phyloP scores from a whole-genome alignment of 108 stramenopile species.

The Cyclostephanos invisitatus region DNA sequence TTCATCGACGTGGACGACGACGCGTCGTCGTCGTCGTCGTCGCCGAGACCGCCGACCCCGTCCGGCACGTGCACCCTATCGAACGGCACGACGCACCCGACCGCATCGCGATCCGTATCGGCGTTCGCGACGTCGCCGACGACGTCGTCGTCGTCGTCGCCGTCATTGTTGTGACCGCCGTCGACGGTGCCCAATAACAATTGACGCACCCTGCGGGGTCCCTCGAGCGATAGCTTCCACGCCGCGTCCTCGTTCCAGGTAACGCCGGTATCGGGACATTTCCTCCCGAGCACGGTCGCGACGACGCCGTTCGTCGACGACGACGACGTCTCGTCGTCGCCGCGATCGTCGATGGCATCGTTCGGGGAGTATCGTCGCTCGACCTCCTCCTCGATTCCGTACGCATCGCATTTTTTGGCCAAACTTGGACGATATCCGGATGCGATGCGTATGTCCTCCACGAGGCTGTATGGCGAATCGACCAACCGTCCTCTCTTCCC shows the following conservation, averaged over 20 bases:
- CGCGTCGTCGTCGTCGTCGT: conserved; percentile 44
- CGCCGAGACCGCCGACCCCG: too few species aligned
- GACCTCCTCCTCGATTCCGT: too few species aligned
- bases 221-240: conserved; percentile 86
- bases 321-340: background rate
- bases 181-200: conserved; percentile 59
- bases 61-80: too few species aligned
- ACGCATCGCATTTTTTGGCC: background rate
- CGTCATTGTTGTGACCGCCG: conserved; percentile 16
- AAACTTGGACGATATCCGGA: conserved; percentile 23
- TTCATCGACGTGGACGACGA: conserved; percentile 15
- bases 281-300: background rate
- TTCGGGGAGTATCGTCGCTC: too few species aligned
- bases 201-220: conserved; percentile 82
- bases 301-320: background rate
- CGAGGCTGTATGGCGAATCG: conserved; percentile 74
- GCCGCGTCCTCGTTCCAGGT: conserved; percentile 84
- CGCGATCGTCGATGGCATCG: too few species aligned
- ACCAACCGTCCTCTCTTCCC: conserved; percentile 40
- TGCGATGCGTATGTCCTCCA: conserved; percentile 71
- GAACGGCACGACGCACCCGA: conserved; percentile 59
- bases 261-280: conserved; percentile 39
- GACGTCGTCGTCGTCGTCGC: background rate
- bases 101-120: background rate
- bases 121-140: too few species aligned